phyloP scores from a whole-genome alignment of 768 basidiomycete species.

The Russula vinacea region DNA sequence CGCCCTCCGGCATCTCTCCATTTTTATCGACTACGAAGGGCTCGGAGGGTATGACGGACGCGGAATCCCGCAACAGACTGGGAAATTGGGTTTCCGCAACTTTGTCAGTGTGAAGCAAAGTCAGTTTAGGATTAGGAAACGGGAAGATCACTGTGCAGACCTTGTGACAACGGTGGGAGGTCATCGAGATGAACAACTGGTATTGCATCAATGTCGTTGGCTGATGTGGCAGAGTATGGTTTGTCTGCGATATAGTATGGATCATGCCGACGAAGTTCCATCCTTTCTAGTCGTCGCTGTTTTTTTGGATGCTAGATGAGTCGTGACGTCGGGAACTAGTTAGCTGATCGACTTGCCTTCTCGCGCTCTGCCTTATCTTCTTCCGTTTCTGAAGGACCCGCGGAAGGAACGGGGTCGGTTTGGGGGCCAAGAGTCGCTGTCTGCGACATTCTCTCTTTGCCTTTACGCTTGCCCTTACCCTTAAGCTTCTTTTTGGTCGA shows the following conservation, averaged over 20 bases:
- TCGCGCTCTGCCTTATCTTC: conserved; percentile 56
- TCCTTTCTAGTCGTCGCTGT: conserved; percentile 72
- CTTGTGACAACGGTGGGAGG: conserved; percentile 49
- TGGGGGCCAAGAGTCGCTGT: conserved; percentile 35
- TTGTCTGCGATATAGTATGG: conserved; percentile 87
- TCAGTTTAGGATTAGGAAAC: background rate
- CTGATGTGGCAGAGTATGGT: conserved; percentile 39
- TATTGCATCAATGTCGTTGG: conserved; percentile 82
- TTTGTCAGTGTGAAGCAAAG: background rate
- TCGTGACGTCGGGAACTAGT: background rate
- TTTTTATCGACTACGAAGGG: conserved; percentile 26
- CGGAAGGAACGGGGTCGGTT: conserved; percentile 14
- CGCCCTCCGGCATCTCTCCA: conserved; percentile 30
- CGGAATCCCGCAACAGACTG: conserved; percentile 25
- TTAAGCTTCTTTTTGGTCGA: conserved; percentile 38
- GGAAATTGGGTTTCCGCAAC: conserved; percentile 5
- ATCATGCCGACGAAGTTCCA: conserved; percentile 76
- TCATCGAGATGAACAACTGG: conserved; percentile 84
- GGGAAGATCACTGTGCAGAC: conserved; percentile 26
- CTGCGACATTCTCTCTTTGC: conserved; percentile 41
- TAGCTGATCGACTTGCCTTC: conserved; percentile 47
- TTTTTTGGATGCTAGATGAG: background rate
- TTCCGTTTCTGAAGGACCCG: conserved; percentile 46
- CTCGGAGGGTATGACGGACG: conserved; percentile 15
- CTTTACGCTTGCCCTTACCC: conserved; percentile 47